Conservation (phyloP, 768 basidiomycete species). For the Coprinopsis cinerea region DNA sequence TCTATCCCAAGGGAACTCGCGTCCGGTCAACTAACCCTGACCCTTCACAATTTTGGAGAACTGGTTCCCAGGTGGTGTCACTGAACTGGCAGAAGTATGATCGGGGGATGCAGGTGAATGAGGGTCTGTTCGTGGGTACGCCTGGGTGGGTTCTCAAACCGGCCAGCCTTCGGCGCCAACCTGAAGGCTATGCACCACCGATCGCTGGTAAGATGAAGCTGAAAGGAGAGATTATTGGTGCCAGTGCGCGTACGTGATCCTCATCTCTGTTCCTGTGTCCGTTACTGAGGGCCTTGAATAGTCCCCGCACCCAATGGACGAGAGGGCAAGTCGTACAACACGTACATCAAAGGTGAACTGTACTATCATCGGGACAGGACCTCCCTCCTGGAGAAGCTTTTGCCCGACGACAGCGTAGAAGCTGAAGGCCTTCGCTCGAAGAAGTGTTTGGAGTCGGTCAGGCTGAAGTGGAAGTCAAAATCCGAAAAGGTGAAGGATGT, state of each 20-base stretch:
- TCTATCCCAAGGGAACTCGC: conserved; percentile 54
- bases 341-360: conserved; percentile 42
- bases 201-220: conserved; percentile 20
- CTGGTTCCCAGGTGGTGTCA: conserved; percentile 50
- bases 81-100: conserved; percentile 65
- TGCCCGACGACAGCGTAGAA: background rate
- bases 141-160: conserved; percentile 54
- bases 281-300: conserved; percentile 15
- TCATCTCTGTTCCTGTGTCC: background rate
- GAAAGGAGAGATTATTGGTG: conserved; percentile 33
- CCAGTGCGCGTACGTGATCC: conserved; percentile 36
- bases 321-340: conserved; percentile 30
- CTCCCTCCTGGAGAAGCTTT: background rate
- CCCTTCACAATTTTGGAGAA: conserved; percentile 47
- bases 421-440: background rate
- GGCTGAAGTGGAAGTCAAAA: conserved; percentile 40
- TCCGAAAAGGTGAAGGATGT: conserved; percentile 30
- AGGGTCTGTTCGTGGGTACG: conserved; percentile 54
- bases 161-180: conserved; percentile 5
- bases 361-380: conserved; percentile 24
- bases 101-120: conserved; percentile 52
- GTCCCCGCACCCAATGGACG: conserved; percentile 41
- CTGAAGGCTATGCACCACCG: conserved; percentile 5
- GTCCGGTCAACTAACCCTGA: conserved; percentile 50
- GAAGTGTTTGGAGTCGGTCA: conserved; percentile 11